These are phyloP conservation scores for Macrocybe sp. DNA, from an alignment of 1,284 basidiomycete genomes.

Conservation along the genomic window DNA sequence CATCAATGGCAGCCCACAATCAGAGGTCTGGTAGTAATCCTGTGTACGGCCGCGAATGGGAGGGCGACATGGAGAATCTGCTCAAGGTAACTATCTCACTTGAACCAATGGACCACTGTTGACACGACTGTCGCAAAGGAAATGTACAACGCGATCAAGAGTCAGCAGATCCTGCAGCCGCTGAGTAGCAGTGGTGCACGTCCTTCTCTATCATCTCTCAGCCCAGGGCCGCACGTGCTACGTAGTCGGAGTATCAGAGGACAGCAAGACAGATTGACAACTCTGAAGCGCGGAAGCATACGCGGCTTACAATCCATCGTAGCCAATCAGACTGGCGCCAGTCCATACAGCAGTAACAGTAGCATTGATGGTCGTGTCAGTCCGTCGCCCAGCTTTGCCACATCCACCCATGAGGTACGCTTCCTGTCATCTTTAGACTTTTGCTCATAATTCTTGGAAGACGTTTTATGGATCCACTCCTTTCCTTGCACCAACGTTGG, in stretches of 20 bases:
- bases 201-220: slow-evolving; percentile 50
- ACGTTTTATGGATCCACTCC: slow-evolving; percentile 45
- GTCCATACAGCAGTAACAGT: slow-evolving; percentile 77
- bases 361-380: slow-evolving; percentile 82
- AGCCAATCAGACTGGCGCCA: slow-evolving; percentile 48
- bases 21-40: slow-evolving; percentile 33
- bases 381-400: slow-evolving; percentile 85
- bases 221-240: slow-evolving; percentile 41
- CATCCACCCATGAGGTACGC: slow-evolving; percentile 78
- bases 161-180: slow-evolving; percentile 87
- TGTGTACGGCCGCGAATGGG: slow-evolving; percentile 68
- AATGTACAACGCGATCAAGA: slow-evolving; percentile 90
- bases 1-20: slow-evolving; percentile 33
- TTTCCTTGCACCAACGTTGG: slow-evolving; percentile 78
- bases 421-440: slow-evolving; percentile 2
- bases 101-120: slow-evolving; percentile 4
- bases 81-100: slow-evolving; percentile 59
- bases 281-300: slow-evolving; percentile 86
- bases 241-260: slow-evolving; percentile 67
- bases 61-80: slow-evolving; percentile 77
- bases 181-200: slow-evolving; percentile 39
- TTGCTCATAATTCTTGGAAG: slow-evolving; percentile 17
- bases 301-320: slow-evolving; percentile 81
- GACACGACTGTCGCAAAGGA: slow-evolving; percentile 48
- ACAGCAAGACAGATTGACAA: slow-evolving; percentile 64